These are phyloP conservation scores for Rhypophila decipiens DNA, from an alignment of 495 filamentous ascomycete species.

Conservation along the genomic window DNA sequence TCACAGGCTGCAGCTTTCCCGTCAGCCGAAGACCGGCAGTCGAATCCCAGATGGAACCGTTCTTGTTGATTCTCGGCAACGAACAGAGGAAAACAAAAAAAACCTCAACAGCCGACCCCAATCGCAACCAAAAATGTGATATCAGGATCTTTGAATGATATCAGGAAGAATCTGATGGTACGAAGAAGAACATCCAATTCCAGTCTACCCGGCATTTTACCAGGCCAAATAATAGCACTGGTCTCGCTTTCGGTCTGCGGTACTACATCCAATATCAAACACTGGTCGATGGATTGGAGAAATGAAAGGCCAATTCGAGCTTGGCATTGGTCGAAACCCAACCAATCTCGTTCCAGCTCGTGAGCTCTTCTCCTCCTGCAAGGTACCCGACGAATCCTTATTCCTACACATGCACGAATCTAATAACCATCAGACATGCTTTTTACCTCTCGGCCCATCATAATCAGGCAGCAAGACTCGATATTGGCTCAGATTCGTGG, in stretches of 20 bases:
- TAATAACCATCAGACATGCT: too few relatives aligned
- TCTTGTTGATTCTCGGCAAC: not conserved
- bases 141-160: constrained; percentile 27
- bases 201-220: constrained; percentile 32
- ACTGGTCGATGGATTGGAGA: constrained; percentile 20
- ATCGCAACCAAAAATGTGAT: not conserved
- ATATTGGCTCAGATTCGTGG: too few relatives aligned
- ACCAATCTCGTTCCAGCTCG: constrained; percentile 13
- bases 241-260: constrained; percentile 11
- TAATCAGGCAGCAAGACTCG: too few relatives aligned
- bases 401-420: too few relatives aligned
- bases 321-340: constrained; percentile 2
- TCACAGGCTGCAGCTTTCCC: not conserved
- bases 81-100: not conserved
- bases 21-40: constrained; percentile 12
- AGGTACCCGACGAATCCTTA: constrained; percentile 22
- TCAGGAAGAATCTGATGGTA: constrained; percentile 14
- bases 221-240: constrained; percentile 21
- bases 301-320: constrained; percentile 15
- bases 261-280: constrained; percentile 26
- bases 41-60: not conserved
- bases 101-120: not conserved
- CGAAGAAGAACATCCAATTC: constrained; percentile 11
- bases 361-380: constrained; percentile 12
- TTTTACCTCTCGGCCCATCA: too few relatives aligned